Conservation (phyloP, 139 green algal genomes). For the Mesostigma viride region DNA sequence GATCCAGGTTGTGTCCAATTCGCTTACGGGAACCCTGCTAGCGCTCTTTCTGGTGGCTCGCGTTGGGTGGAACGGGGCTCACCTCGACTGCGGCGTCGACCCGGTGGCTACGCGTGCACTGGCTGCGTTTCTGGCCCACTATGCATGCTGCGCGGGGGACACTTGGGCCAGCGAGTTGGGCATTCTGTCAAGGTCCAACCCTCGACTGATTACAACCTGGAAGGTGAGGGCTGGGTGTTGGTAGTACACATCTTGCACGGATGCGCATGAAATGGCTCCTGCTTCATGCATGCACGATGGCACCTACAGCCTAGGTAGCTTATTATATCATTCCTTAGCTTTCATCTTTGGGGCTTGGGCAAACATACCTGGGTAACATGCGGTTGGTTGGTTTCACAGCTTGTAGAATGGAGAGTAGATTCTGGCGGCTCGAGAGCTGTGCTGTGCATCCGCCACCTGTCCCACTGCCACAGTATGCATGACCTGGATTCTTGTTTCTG, state of each 20-base stretch:
- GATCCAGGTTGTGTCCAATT: conserved; percentile 20
- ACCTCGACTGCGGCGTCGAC: not conserved
- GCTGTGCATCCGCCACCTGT: no score
- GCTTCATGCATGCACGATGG: no score
- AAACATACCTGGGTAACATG: no score
- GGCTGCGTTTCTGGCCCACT: conserved; percentile 63
- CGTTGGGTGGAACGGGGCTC: conserved; percentile 6
- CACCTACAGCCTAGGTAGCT: no score
- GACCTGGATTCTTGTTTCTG: not conserved
- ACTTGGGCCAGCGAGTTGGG: conserved; percentile 85
- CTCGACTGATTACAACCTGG: conserved; percentile 67
- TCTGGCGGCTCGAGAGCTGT: no score
- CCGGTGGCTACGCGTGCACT: not conserved
- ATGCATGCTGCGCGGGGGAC: conserved; percentile 77
- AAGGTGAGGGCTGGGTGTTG: not conserved
- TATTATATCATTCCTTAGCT: no score
- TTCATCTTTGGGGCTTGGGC: no score
- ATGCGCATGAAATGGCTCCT: no score
- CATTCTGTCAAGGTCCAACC: conserved; percentile 45
- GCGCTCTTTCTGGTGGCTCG: not conserved
- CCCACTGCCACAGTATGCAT: no score
- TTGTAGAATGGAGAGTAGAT: no score
- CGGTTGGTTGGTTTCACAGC: no score
- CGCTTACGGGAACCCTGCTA: conserved; percentile 14
- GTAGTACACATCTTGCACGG: no score